Base-by-base conservation (phyloP, 2,329 filamentous ascomycete genomes). In the Gremmenia infestans region DNA sequence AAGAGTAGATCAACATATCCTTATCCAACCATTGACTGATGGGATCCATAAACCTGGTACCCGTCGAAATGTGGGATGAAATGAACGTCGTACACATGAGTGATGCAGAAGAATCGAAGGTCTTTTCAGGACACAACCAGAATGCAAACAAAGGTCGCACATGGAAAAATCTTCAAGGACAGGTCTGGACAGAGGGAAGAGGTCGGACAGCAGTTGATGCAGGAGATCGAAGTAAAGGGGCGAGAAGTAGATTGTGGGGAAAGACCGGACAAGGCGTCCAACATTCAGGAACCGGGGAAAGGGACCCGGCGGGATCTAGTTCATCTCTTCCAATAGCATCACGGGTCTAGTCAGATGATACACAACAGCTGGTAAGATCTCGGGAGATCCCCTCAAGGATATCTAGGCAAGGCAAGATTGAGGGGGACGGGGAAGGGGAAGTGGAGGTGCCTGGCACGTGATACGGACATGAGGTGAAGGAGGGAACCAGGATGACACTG, bases 1-100 rank as follows among this genome's bases (percentile, higher is more conserved):
- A 22, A 50, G 9, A 39, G 48, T 23, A 45, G 42, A 37, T 14
- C 32, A 32, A 40, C 17, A 36, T 49, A 23, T 28, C 23, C 8
- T 14, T 11, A n/a, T 49, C 15, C 36, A 15, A 37, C 40, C 45
- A 55, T 52, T 52, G 11, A 52, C 46, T 50, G 42, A 36, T 15
- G 48, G 40, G 43, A 48, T 59, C 59, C 63, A 57, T 40, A 40
- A 49, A 59, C 63, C 60, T 48, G 63, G 64, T 61, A 54, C 17
- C 58, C 45, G 57, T 58, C 47, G 36, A 42, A 28, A 40, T 48
- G 28, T 43, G 45, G 28, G 49, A 47, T 35, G 40, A 43, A 48
- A 50, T 47, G 40, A 52, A 53, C 43, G 50, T 52, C 14, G 42
- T 32, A 52, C 50, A 28, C 23, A 42, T 9, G 37, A 42, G 49